These are phyloP conservation scores for Trypethelium eluteriae DNA, from an alignment of 495 filamentous ascomycete genomes.

Conservation along the genomic window DNA sequence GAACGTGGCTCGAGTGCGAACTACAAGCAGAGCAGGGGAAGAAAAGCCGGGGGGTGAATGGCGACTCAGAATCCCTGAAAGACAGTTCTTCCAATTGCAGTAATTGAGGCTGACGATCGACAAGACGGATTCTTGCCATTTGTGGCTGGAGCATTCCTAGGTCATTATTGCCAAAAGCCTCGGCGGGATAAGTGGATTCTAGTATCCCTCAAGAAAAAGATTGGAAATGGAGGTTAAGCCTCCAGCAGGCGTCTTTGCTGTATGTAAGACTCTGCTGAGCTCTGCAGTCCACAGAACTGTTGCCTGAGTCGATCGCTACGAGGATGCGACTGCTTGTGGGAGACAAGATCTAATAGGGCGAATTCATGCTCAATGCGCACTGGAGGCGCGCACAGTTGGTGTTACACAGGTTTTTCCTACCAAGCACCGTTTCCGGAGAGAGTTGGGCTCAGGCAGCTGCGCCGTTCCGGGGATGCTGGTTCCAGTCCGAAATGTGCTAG, in stretches of 20 bases:
- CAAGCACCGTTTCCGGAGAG: neutral
- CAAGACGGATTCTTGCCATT: neutral
- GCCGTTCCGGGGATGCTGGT: no score
- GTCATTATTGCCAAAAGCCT: no score
- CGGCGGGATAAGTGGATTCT: no score
- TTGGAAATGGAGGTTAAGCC: neutral
- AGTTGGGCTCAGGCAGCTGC: neutral
- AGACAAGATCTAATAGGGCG: no score
- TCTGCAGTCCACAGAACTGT: neutral
- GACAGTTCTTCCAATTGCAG: neutral
- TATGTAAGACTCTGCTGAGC: neutral
- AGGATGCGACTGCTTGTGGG: no score
- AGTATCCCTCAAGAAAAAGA: neutral
- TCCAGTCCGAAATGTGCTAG: no score
- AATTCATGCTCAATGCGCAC: neutral
- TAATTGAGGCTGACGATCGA: neutral
- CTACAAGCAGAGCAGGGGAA: no score
- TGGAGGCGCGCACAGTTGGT: neutral
- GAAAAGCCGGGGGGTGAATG: neutral
- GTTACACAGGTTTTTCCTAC: neutral
- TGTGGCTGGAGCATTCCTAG: neutral
- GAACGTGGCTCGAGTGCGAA: no score
- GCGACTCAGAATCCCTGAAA: neutral
- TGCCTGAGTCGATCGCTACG: constrained; percentile 1
- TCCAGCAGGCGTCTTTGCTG: neutral